Evolutionary conservation across 345 rosid genomes (phyloP).

Genomic region (Zanthoxylum bungeanum): DNA sequence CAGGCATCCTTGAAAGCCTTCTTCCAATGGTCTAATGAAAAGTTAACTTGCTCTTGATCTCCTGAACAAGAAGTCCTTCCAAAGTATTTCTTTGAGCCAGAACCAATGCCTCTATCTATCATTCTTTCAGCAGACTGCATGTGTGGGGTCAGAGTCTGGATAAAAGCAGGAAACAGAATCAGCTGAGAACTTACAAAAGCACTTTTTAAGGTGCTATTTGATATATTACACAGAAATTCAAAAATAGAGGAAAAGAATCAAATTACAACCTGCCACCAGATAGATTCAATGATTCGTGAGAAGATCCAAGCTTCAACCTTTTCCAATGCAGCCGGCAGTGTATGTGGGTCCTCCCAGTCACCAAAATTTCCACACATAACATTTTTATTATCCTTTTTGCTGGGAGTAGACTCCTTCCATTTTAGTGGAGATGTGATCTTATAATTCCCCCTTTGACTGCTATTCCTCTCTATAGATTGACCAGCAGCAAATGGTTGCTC

Average conservation of each 20-base stretch:
- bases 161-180: slow-evolving; percentile 23
- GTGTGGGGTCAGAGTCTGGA: slow-evolving; percentile 89
- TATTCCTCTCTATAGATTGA: slow-evolving; percentile 30
- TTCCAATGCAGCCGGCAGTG: slow-evolving; percentile 64
- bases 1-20: slow-evolving; percentile 85
- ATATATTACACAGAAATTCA: background rate
- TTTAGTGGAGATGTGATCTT: slow-evolving; percentile 40
- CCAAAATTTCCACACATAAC: slow-evolving; percentile 20
- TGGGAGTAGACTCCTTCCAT: slow-evolving; percentile 57
- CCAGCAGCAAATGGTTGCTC: slow-evolving; percentile 36
- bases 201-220: background rate
- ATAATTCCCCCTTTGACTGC: slow-evolving; percentile 33
- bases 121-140: slow-evolving; percentile 64
- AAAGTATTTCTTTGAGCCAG: slow-evolving; percentile 43
- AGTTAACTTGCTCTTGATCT: slow-evolving; percentile 60
- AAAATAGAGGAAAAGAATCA: slow-evolving; percentile 2
- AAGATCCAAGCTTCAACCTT: slow-evolving; percentile 94
- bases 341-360: slow-evolving; percentile 60
- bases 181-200: slow-evolving; percentile 10
- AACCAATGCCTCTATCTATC: slow-evolving; percentile 32
- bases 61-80: slow-evolving; percentile 36
- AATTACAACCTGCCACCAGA: slow-evolving; percentile 92
- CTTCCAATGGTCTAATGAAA: slow-evolving; percentile 85
- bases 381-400: slow-evolving; percentile 38
- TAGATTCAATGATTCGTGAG: slow-evolving; percentile 76